Percentiles rank a stretch among this genome's conserved stretches.
These are phyloP conservation scores for Hordeum vulgare DNA, from an alignment of 176 grass and related monocot species.

Conservation along the genomic window DNA sequence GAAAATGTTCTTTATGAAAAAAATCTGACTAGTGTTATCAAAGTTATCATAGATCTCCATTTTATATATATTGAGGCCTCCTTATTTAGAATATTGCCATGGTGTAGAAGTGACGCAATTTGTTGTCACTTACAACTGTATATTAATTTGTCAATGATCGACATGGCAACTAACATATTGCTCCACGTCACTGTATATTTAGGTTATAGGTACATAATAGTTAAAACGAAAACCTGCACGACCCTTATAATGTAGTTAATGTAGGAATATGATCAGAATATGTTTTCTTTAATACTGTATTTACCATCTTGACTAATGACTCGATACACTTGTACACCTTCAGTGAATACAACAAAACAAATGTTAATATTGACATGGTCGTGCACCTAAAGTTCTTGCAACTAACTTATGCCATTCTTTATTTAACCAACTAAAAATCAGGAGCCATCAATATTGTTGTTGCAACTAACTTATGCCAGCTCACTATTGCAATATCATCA, in stretches of 20 bases:
- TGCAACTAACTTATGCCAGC: background rate
- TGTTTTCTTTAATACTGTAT: background rate
- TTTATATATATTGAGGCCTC: background rate
- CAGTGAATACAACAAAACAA: background rate
- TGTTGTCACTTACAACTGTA: background rate
- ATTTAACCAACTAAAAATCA: background rate
- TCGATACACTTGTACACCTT: background rate
- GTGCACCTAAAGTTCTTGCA: background rate
- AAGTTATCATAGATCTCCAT: too few species aligned
- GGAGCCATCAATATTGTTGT: too few species aligned
- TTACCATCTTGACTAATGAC: background rate
- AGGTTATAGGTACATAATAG: background rate
- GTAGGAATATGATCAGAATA: background rate
- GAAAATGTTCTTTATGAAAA: too few species aligned
- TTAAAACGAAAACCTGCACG: background rate
- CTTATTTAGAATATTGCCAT: background rate
- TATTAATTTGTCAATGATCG: background rate
- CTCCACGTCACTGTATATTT: background rate
- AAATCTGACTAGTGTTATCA: too few species aligned
- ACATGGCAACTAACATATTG: background rate
- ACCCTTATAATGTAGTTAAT: background rate
- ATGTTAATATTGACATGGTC: background rate
- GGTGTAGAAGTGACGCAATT: background rate
- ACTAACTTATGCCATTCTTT: too few species aligned
- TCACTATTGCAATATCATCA: slow-evolving; percentile 13